Evolutionary conservation across 164 flowering plant genomes (phyloP), one percentile per base, ranked within the genome.

Genomic region (Nymphaea colorata): DNA sequence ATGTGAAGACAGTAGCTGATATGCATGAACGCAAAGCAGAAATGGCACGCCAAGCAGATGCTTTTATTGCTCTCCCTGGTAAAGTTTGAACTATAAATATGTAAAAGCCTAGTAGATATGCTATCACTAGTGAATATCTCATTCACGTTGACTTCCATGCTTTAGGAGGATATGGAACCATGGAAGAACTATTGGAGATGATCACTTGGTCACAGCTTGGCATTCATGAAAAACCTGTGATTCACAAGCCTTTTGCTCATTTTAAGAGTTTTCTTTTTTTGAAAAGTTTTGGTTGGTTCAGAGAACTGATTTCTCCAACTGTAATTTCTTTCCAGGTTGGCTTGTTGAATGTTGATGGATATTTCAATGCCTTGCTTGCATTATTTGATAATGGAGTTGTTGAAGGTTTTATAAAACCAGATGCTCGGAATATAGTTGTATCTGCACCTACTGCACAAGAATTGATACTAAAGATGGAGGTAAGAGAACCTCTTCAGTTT

Each of bases 311-410:
- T 25, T 62, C 41, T 62, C 64, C 64, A 10, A 45, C 53, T 45
- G 53, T 45, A 45, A 5, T 45, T 45, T 10, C 10, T 61, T 43
- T 62, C 59, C 73, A 84, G 85, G 88, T 84, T 45, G 88, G 88
- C 6, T 64, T 84, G 47, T 69, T 84, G 45, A 82, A 82, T 70
- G 75, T 81, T 5, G 86, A 81, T 72, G 88, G 86, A 53, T 84
- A 84, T 47, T 84, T 82, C 60, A 75, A 82, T 71, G 69, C 69
- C 76, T 80, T 83, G 80, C 83, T 85, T 0, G 74, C 78, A 14
- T 69, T 85, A 15, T 77, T 85, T 36, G 86, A 83, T 69, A 85
- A 81, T 74, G 85, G 81, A 6, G 86, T 83, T 4, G 83, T 83
- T 72, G 86, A 83, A 66, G 86, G 88, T n/a, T 85, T 85, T 59